Evolutionary conservation across 768 basidiomycete genomes (phyloP).

Genomic region (button mushroom (Agaricus bisporus)): DNA sequence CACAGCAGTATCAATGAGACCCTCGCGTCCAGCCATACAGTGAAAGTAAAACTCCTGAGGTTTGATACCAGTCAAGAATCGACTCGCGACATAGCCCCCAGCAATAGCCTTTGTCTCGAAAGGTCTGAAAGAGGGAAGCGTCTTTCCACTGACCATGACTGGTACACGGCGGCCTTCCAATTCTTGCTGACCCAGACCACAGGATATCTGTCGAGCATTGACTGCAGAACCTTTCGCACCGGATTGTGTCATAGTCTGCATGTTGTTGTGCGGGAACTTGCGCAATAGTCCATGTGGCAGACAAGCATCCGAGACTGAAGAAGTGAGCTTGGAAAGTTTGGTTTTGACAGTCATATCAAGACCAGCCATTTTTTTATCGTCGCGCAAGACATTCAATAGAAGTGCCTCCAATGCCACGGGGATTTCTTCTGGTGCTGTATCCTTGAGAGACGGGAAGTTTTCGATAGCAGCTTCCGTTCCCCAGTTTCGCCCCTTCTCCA

Average conservation of each 20-base stretch:
- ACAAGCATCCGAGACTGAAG: conserved; percentile 82
- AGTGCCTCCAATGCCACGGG: conserved; percentile 53
- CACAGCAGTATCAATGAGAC: conserved; percentile 97
- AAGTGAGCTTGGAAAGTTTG: conserved; percentile 79
- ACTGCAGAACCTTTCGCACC: conserved; percentile 98
- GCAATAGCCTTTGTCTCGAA: conserved; percentile 99
- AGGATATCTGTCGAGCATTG: conserved; percentile 98
- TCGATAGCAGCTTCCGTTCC: conserved; percentile 89
- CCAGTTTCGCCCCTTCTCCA: conserved; percentile 60
- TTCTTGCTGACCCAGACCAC: conserved; percentile 94
- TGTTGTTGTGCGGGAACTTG: conserved; percentile 96
- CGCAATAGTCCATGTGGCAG: conserved; percentile 85
- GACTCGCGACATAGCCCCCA: conserved; percentile 96
- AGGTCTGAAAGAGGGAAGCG: conserved; percentile 90
- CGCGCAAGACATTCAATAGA: conserved; percentile 87
- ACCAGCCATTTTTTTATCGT: conserved; percentile 96
- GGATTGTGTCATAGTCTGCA: conserved; percentile 98
- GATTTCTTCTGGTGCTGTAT: conserved; percentile 45
- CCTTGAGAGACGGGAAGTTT: conserved; percentile 73
- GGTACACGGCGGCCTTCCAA: conserved; percentile 98
- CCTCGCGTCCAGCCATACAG: conserved; percentile 99
- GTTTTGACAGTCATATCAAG: conserved; percentile 90
- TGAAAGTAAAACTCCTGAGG: conserved; percentile 99
- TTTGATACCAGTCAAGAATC: conserved; percentile 96
- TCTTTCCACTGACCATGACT: conserved; percentile 99